Base-by-base conservation (phyloP, 2,329 filamentous ascomycete species). In the Diatrype stigma region DNA sequence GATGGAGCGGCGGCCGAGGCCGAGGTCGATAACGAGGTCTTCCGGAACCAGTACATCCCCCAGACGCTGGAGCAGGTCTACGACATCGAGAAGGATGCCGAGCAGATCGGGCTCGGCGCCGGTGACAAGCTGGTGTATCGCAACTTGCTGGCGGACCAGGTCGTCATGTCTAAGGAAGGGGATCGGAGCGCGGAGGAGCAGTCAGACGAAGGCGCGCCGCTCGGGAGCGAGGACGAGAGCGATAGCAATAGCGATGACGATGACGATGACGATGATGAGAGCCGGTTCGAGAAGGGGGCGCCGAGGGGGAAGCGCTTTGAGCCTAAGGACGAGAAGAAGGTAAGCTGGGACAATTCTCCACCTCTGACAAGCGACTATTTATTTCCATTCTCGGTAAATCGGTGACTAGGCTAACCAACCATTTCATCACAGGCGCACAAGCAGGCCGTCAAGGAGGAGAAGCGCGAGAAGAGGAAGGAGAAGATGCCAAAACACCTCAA, bases 401-500 rank as follows among this genome's bases (percentile, higher is more conserved):
- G 34, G 16, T 4, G 34, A 51, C 21, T n/a, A n/a, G n/a, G 55
- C 65, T 65, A 48, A 70, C 63, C 56, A 42, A 37, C 16, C 4
- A 37, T 37, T 37, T 16, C 6, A 11, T 14, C 35, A 28, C 50
- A 79, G 74, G 66, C 69, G 58, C 94, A 96, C 69, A 99, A 99
- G 70, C 82, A 84, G 67, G 86, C 87, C 1, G 87, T 96, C 60
- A 99, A 97, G 73, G 93, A 96, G 64, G 93, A 92, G 63, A 96
- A 96, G 75, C 85, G 90, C 34, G 92, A 96, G 70, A 91, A 95
- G 75, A 78, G 94, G 53, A 90, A 93, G 70, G 88, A 89, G 3
- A 99, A 99, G 77, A 96, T 99, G 73, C 93, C 94, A 0, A 99
- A 99, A 73, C 85, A 95, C 67, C 59, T 96, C 32, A 99, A 99